Evolutionary conservation across 163 green algal genomes (phyloP).

Genomic region (Volvox carteri): DNA sequence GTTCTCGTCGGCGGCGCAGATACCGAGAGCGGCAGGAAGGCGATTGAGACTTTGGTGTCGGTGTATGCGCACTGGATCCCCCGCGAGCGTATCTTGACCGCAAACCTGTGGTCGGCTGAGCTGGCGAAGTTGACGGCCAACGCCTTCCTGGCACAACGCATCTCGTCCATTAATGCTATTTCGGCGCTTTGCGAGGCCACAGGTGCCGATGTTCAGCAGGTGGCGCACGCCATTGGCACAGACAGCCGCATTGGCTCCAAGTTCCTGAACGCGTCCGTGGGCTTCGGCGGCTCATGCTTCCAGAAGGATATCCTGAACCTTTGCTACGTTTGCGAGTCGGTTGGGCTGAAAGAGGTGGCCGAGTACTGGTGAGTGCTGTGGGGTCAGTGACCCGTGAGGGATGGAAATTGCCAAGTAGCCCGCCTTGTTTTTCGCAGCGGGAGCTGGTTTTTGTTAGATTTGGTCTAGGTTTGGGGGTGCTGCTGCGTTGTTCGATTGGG

Average conservation of each 20-base stretch:
- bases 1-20: slow-evolving; percentile 94
- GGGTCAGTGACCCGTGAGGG: too few species aligned
- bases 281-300: slow-evolving; percentile 99
- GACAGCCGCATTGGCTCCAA: slow-evolving; percentile 97
- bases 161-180: slow-evolving; percentile 99
- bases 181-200: slow-evolving; percentile 98
- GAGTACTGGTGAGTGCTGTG: slow-evolving; percentile 83
- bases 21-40: slow-evolving; percentile 79
- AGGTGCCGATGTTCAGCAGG: slow-evolving; percentile 88
- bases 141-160: slow-evolving; percentile 98
- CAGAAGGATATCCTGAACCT: slow-evolving; percentile 99
- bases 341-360: slow-evolving; percentile 94
- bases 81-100: slow-evolving; percentile 91
- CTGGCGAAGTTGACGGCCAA: slow-evolving; percentile 99
- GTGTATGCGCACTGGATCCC: slow-evolving; percentile 99
- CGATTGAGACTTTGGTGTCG: slow-evolving; percentile 79
- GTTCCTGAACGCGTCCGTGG: slow-evolving; percentile 98
- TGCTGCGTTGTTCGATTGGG: too few species aligned
- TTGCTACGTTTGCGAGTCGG: slow-evolving; percentile 98
- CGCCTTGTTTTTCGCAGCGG: too few species aligned
- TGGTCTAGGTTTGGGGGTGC: too few species aligned
- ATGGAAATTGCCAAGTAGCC: too few species aligned
- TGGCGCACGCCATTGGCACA: slow-evolving; percentile 90
- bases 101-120: slow-evolving; percentile 99
- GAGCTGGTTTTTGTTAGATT: too few species aligned